Evolutionary conservation across 257 asterid genomes (phyloP), one percentile per base, ranked within the genome.

Genomic region (Solanum chilense): DNA sequence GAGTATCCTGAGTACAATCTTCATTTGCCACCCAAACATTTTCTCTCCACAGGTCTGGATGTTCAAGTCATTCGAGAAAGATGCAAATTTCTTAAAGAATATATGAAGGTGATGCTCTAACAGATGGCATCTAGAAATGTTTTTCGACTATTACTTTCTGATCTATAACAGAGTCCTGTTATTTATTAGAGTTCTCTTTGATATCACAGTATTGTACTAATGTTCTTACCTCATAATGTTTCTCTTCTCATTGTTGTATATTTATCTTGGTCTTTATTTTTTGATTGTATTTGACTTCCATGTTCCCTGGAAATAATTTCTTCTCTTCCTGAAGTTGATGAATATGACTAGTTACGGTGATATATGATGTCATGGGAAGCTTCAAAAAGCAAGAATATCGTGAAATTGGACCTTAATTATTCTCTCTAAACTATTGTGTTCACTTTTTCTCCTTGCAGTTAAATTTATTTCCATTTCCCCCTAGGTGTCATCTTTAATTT

Each of bases 21-120:
- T 88, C 98, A 94, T 92, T 92, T 96, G 95, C 99, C 99, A 52
- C 99, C 99, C 69, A 97, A 97, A 94, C 97, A 97, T 91, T 97
- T 97, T 90, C 94, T 96, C 58, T 96, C 99, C 49, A 92, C 98
- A 81, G 99, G 99, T 88, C 91, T 96, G 68, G 99, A 96, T 89
- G 87, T 95, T 56, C 90, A 85, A 45, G 92, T 92, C 91, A 93
- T 97, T 91, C 98, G 90, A 91, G 95, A 96, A 88, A 97, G 99
- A 47, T 94, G 99, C 92, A 94, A 86, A 92, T 92, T 94, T 93
- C 99, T 97, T 85, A 97, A 96, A 91, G 93, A 87, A 88, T 97
- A 96, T 91, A 88, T 97, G 94, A 97, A 97, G 99, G 99, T 97
- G 86, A 76, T 89, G 86, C 49, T 86, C 75, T 90, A 74, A 52